phyloP scores from a whole-genome alignment of 2,329 filamentous ascomycete genomes.

The Aspergillus sclerotialis region DNA sequence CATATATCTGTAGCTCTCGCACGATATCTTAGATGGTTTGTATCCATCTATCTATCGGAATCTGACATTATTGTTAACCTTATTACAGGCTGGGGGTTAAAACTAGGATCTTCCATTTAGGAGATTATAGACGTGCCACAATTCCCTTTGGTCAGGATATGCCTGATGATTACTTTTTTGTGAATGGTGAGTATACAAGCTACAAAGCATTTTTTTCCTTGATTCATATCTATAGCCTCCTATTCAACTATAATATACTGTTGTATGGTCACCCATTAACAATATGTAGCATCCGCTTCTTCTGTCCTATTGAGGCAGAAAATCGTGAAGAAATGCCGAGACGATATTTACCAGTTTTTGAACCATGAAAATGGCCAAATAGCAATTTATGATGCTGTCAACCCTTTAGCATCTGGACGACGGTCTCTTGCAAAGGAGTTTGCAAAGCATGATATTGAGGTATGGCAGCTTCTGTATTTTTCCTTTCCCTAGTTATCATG shows the following conservation, averaged over 20 bases:
- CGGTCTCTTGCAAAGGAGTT: slow-evolving; percentile 89
- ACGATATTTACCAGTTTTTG: slow-evolving; percentile 93
- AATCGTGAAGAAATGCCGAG: slow-evolving; percentile 93
- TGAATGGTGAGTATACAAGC: slow-evolving; percentile 53
- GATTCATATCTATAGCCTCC: no score
- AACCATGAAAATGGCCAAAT: slow-evolving; percentile 98
- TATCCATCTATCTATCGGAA: slow-evolving; percentile 4
- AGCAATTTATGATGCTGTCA: slow-evolving; percentile 97
- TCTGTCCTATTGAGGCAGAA: slow-evolving; percentile 94
- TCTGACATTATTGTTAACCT: slow-evolving; percentile 9
- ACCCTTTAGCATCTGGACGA: slow-evolving; percentile 75
- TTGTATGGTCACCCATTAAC: slow-evolving; percentile 11
- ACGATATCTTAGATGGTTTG: slow-evolving; percentile 81
- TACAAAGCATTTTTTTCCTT: background rate
- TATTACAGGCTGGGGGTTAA: slow-evolving; percentile 80
- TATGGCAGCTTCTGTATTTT: slow-evolving; percentile 27
- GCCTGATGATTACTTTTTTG: slow-evolving; percentile 95
- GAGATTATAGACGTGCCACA: slow-evolving; percentile 90
- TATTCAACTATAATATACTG: no score
- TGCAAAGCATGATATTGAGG: slow-evolving; percentile 92
- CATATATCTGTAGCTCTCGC: slow-evolving; percentile 95
- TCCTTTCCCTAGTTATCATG: no score
- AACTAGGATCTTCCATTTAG: slow-evolving; percentile 93
- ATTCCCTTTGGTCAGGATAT: slow-evolving; percentile 76
- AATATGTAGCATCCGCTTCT: slow-evolving; percentile 59